Conservation (phyloP, 768 basidiomycete genomes). For the Psilocybe tampanensis region DNA sequence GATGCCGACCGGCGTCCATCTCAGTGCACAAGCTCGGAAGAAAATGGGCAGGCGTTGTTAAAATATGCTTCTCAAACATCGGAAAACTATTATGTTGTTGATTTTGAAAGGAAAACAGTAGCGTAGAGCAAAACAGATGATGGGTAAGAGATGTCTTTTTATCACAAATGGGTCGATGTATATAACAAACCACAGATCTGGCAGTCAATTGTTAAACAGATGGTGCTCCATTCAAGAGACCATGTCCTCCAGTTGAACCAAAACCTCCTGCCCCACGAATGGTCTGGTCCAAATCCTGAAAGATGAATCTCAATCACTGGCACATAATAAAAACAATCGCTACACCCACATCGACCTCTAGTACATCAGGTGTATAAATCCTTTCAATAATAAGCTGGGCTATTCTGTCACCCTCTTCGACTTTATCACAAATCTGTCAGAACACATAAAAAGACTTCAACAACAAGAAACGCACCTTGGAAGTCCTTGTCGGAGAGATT, state of each 20-base stretch:
- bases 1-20: slow-evolving; percentile 33
- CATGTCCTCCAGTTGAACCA: slow-evolving; percentile 93
- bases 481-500: slow-evolving; percentile 92
- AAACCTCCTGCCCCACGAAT: slow-evolving; percentile 85
- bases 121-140: neutral
- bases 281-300: slow-evolving; percentile 85
- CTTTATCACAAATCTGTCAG: slow-evolving; percentile 40
- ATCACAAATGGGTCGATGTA: neutral
- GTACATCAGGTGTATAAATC: slow-evolving; percentile 82
- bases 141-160: neutral
- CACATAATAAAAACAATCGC: slow-evolving; percentile 5
- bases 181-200: neutral
- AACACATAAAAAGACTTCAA: neutral
- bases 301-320: neutral
- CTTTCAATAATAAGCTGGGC: slow-evolving; percentile 94
- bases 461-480: slow-evolving; percentile 42
- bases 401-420: slow-evolving; percentile 92
- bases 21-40: slow-evolving; percentile 15
- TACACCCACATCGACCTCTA: slow-evolving; percentile 79
- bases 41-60: slow-evolving; percentile 48
- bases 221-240: slow-evolving; percentile 36
- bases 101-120: slow-evolving; percentile 39
- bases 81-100: slow-evolving; percentile 65
- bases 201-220: neutral
- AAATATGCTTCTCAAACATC: slow-evolving; percentile 50